phyloP scores from a whole-genome alignment of 176 grass and related monocot species.

The Avena sativa region DNA sequence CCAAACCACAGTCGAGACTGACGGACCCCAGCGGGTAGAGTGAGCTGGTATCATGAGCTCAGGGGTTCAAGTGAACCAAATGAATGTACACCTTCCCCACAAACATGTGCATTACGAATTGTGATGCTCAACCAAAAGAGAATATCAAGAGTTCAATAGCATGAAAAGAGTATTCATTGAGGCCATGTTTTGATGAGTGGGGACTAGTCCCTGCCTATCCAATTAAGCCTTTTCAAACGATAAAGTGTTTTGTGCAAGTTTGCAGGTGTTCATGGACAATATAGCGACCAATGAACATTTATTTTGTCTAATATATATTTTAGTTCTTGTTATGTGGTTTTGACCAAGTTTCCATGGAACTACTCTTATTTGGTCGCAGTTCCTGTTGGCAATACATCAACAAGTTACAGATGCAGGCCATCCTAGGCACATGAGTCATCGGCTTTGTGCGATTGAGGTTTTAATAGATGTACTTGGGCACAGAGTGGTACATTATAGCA shows the following conservation, averaged over 20 bases:
- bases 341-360: conserved; percentile 27
- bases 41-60: not conserved
- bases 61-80: not conserved
- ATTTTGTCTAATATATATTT: conserved; percentile 19
- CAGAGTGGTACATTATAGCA: conserved; percentile 81
- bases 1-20: not conserved
- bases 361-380: conserved; percentile 57
- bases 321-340: conserved; percentile 5
- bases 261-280: not conserved
- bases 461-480: conserved; percentile 81
- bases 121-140: conserved; percentile 2
- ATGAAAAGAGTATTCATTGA: conserved; percentile 14
- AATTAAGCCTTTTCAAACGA: conserved; percentile 14
- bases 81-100: not conserved
- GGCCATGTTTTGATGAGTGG: not conserved
- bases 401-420: conserved; percentile 82
- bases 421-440: conserved; percentile 75
- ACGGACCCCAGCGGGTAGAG: not conserved
- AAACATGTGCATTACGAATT: conserved; percentile 16
- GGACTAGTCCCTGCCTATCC: not conserved
- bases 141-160: conserved; percentile 2
- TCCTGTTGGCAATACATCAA: conserved; percentile 88
- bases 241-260: not conserved
- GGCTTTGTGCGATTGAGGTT: conserved; percentile 77
- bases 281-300: conserved; percentile 5